A percentile compares a stretch with the other conserved stretches of the same genome.
Evolutionary conservation across 176 grass and related monocot genomes (phyloP).

Genomic region (Oryza australiensis): DNA sequence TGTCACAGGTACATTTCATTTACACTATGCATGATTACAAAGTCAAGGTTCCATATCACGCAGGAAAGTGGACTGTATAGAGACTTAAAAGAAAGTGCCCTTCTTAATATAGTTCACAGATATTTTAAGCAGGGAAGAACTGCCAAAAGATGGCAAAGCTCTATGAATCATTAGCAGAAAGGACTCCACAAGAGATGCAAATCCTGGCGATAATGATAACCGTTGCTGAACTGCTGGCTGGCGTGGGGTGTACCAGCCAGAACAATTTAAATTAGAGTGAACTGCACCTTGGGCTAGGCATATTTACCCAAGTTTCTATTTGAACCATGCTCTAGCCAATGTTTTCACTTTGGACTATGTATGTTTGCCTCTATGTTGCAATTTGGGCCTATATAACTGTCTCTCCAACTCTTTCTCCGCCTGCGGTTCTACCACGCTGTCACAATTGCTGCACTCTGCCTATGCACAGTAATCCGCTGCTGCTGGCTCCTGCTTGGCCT

Average conservation of each 20-base stretch:
- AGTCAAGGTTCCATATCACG: background rate
- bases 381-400: too few relatives aligned
- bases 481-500: too few relatives aligned
- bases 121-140: background rate
- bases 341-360: too few relatives aligned
- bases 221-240: background rate
- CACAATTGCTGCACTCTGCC: too few relatives aligned
- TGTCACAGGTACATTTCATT: background rate
- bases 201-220: background rate
- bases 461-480: too few relatives aligned
- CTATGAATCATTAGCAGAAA: background rate
- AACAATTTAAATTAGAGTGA: background rate
- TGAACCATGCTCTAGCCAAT: too few relatives aligned
- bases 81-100: background rate
- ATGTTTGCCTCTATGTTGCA: too few relatives aligned
- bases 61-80: background rate
- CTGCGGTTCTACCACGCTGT: too few relatives aligned
- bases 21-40: background rate
- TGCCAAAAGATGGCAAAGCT: background rate
- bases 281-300: too few relatives aligned
- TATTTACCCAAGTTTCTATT: too few relatives aligned
- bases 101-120: background rate
- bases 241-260: background rate
- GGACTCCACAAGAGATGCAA: background rate
- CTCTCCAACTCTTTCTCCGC: too few relatives aligned